phyloP scores from a whole-genome alignment of 2,329 filamentous ascomycete species.

The Calonectria pauciramosa region DNA sequence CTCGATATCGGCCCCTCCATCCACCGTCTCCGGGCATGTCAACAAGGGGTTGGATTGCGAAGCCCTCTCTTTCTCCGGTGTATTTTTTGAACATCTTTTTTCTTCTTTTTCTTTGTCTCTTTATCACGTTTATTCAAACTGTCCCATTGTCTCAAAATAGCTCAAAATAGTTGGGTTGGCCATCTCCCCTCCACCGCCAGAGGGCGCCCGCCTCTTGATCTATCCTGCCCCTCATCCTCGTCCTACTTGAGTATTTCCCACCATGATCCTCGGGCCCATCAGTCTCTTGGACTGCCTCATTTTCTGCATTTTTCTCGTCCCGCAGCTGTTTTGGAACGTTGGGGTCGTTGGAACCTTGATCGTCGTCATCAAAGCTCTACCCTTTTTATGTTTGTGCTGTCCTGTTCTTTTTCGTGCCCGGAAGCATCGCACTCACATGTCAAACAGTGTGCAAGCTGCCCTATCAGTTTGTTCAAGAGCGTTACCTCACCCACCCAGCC shows the following conservation, averaged over 20 bases:
- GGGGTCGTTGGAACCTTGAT: constrained; percentile 71
- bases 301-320: constrained; percentile 78
- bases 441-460: constrained; percentile 47
- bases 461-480: constrained; percentile 48
- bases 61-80: neutral
- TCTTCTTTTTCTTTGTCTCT: neutral
- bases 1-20: constrained; percentile 11
- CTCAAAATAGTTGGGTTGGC: neutral
- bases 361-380: constrained; percentile 73
- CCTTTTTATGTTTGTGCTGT: constrained; percentile 73
- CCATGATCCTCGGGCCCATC: constrained; percentile 81
- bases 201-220: constrained; percentile 12
- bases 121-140: neutral
- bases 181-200: neutral
- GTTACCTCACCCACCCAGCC: constrained; percentile 46
- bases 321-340: constrained; percentile 78
- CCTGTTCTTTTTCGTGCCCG: neutral
- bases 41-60: neutral
- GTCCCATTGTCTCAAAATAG: neutral
- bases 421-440: constrained; percentile 29
- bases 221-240: constrained; percentile 17
- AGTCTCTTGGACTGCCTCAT: constrained; percentile 82
- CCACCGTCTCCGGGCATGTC: neutral
- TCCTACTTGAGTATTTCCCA: constrained; percentile 34
- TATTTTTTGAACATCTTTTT: neutral